Evolutionary conservation across 2,329 filamentous ascomycete species (phyloP).

Genomic region (Fusarium sp.): DNA sequence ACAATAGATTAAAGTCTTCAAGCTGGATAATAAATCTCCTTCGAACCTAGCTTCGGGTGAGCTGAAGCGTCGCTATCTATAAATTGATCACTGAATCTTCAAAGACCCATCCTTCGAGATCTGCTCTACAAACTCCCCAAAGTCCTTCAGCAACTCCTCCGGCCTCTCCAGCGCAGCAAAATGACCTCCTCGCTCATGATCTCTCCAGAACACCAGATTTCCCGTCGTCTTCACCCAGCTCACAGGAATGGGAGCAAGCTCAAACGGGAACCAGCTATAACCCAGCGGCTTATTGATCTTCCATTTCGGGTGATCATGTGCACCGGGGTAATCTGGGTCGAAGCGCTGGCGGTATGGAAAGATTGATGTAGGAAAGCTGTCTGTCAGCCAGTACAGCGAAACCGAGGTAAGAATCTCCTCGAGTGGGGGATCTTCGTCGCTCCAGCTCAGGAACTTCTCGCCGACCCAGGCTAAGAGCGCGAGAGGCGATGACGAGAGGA

Average conservation of each 20-base stretch:
- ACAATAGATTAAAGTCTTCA: too few relatives aligned
- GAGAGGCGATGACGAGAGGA: background rate
- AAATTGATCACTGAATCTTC: background rate
- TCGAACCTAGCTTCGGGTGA: too few relatives aligned
- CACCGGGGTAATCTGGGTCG: accelerated
- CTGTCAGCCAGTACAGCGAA: background rate
- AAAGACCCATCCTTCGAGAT: background rate
- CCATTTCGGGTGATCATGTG: background rate
- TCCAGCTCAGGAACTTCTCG: constrained; percentile 2
- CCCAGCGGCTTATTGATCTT: constrained; percentile 4
- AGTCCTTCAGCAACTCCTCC: background rate
- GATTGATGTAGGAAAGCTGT: background rate
- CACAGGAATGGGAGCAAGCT: constrained; percentile 3
- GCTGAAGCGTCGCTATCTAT: background rate
- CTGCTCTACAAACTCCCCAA: constrained; percentile 3
- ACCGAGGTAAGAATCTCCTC: background rate
- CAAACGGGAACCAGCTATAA: constrained; percentile 2
- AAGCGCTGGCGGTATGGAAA: background rate
- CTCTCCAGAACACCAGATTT: background rate
- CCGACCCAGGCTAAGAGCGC: constrained; percentile 4
- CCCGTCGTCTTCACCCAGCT: background rate
- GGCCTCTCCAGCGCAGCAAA: constrained; percentile 6
- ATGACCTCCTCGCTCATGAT: background rate
- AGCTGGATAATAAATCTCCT: too few relatives aligned
- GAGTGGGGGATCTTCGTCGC: background rate